Evolutionary conservation across 805 yeast species (phyloP), one percentile per base, ranked within the genome.

Genomic region (Metschnikowia rubicola): DNA sequence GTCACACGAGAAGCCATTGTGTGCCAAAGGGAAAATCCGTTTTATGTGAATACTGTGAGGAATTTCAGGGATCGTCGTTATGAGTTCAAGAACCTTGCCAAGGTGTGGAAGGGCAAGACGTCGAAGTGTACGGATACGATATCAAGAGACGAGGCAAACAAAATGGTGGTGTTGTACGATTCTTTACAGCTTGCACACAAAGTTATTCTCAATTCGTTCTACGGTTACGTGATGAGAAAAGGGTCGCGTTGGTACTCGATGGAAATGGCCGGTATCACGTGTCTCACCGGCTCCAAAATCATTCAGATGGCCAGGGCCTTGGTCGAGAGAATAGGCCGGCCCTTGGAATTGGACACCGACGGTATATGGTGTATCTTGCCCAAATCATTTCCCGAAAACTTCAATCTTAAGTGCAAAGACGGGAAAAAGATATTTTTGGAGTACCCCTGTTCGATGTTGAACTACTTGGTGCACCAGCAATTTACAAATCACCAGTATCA

Each of bases 231-330:
- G 11, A 94, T 94, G 99, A 80, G 99, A 67, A 94, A 94, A 60
- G 99, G 99, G 35, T 94, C 99, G 0, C 78, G 99, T 50, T 94
- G 99, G 99, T 94, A 91, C 60, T 94, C 99, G 0, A 90, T 94
- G 94, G 99, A 94, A 66, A 94, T 95, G 99, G 99, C 99, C 0
- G 99, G 99, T 53, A 94, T 94, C 15, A 94, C 99, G 0, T 95
- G 99, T 76, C 75, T 91, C 41, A 94, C 99, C 0, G 99, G 99
- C 44, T 97, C 99, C 0, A 89, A 96, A 0, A 94, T 94, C 58
- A 94, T 94, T 72, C 98, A 95, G 67, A 87, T 92, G 94, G 99
- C 99, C 0, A 76, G 98, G 52, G 71, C 86, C 0, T 70, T 94
- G 49, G 97, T 94, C 11, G 98, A 92, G 63, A 73, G 97, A 58